A percentile compares a stretch with the other conserved stretches of the same genome.
Evolutionary conservation across 768 basidiomycete genomes (phyloP).

Genomic region (Lentinula raphanica): DNA sequence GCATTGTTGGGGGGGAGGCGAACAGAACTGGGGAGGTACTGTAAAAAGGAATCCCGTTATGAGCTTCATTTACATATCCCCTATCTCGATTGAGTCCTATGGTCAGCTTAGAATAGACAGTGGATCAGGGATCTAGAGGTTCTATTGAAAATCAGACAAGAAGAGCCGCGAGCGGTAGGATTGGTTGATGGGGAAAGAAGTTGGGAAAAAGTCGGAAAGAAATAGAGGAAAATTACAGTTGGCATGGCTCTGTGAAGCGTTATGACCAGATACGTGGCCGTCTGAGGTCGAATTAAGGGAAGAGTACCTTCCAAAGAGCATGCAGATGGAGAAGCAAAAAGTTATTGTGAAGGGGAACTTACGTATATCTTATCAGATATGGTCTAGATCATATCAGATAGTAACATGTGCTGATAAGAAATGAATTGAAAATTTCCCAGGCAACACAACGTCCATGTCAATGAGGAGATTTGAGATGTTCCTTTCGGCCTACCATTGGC

Average conservation of each 20-base stretch:
- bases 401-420: not conserved
- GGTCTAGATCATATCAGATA: constrained; percentile 1
- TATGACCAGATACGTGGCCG: not conserved
- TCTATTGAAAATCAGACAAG: not conserved
- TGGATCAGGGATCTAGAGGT: not conserved
- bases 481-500: not conserved
- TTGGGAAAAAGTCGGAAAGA: not conserved
- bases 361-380: constrained; percentile 5
- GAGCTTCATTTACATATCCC: not conserved
- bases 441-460: not conserved
- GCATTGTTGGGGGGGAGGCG: constrained; percentile 15
- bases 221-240: not conserved
- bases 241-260: not conserved
- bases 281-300: not conserved
- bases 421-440: not conserved
- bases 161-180: not conserved
- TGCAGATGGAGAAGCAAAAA: not conserved
- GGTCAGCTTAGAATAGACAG: not conserved
- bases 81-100: not conserved
- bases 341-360: not conserved
- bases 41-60: not conserved
- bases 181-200: not conserved
- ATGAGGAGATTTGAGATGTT: not conserved
- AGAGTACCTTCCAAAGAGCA: not conserved
- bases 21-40: not conserved